Percentiles rank a stretch among this genome's conserved stretches.
Conservation (phyloP, 106 monocot genomes). For the Posidonia australis region DNA sequence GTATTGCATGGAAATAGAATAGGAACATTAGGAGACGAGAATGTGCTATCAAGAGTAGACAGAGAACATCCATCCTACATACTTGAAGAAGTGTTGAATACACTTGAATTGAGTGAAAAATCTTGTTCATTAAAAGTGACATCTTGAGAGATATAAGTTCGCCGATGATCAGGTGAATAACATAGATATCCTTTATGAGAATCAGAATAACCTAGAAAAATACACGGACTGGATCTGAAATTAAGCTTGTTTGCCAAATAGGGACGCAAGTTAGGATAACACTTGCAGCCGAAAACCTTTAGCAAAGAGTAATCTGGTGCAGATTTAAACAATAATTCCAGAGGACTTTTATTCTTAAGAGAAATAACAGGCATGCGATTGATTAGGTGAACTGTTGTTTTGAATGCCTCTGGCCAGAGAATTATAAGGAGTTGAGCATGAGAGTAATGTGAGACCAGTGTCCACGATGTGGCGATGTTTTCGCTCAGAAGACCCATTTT, state of each 20-base stretch:
- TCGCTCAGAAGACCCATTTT: not conserved
- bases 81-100: not conserved
- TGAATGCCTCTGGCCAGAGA: not conserved
- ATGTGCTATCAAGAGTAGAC: not conserved
- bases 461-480: not conserved
- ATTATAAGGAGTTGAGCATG: not conserved
- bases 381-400: not conserved
- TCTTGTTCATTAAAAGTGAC: not conserved
- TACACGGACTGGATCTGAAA: not conserved
- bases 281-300: not conserved
- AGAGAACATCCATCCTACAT: not conserved
- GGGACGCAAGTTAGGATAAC: not conserved
- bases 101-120: not conserved
- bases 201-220: not conserved
- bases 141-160: not conserved
- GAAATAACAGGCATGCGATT: not conserved
- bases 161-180: not conserved
- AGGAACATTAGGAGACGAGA: not conserved
- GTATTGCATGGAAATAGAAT: not conserved
- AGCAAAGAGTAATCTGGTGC: not conserved
- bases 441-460: not conserved
- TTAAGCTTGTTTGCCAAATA: not conserved
- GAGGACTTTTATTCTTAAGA: not conserved
- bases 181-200: not conserved
- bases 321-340: not conserved